Evolutionary conservation across 108 stramenopile genomes (phyloP).

Genomic region (Pseudonitzschia pungens): DNA sequence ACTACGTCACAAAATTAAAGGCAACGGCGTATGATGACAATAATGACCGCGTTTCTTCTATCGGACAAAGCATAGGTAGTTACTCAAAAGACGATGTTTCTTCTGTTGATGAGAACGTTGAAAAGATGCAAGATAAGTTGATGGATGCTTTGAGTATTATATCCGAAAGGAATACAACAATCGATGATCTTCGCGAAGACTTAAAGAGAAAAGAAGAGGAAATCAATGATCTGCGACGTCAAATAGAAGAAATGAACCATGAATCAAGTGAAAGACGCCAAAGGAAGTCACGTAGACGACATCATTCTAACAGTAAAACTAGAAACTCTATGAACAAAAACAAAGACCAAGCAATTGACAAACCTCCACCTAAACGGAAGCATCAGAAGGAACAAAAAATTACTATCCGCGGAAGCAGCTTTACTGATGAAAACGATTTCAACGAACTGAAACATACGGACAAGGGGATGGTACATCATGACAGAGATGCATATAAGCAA

Average conservation of each 20-base stretch:
- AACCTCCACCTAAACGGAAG: not conserved
- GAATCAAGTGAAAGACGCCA: not conserved
- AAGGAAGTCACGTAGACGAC: not conserved
- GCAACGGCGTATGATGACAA: not conserved
- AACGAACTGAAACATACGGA: not conserved
- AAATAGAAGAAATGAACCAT: conserved; percentile 1
- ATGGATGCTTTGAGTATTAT: not conserved
- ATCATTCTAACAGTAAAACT: not conserved
- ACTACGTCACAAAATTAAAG: not conserved
- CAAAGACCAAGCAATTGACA: not conserved
- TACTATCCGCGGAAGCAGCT: not conserved
- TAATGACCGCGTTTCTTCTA: not conserved
- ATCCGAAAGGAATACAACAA: conserved; percentile 2
- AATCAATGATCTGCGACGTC: not conserved
- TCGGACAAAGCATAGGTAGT: not conserved
- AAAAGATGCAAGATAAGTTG: not conserved
- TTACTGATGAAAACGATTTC: not conserved
- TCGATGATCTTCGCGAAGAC: not conserved
- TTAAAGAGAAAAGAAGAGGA: not conserved
- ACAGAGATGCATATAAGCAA: too few species aligned
- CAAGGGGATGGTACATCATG: too few species aligned
- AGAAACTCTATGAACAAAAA: not conserved
- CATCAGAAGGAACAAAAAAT: not conserved
- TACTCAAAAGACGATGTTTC: not conserved
- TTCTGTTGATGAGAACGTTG: not conserved